These are phyloP conservation scores for Camelina hispida DNA, from an alignment of 345 rosid genomes.

Conservation along the genomic window DNA sequence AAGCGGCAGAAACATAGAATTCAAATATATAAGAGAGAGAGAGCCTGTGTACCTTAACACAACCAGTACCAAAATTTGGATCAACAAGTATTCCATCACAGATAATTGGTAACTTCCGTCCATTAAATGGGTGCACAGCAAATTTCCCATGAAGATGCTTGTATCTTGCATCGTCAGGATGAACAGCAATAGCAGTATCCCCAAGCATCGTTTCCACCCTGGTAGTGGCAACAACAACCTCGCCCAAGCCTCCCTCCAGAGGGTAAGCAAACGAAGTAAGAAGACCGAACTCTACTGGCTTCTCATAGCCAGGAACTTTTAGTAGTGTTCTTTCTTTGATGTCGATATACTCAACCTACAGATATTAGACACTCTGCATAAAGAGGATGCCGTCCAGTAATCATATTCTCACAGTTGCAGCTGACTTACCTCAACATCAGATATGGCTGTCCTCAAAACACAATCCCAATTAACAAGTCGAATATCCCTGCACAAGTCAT, in stretches of 20 bases:
- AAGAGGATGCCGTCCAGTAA: conserved; percentile 31
- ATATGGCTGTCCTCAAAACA: conserved; percentile 79
- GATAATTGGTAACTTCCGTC: conserved; percentile 79
- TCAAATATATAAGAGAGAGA: conserved; percentile 14
- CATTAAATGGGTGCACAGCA: conserved; percentile 90
- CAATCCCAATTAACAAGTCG: conserved; percentile 96
- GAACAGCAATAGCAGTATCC: conserved; percentile 93
- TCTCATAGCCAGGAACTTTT: conserved; percentile 80
- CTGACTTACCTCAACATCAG: conserved; percentile 79
- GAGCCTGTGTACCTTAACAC: conserved; percentile 73
- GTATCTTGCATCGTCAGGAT: conserved; percentile 86
- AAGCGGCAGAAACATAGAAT: conserved; percentile 25
- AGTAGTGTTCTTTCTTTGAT: conserved; percentile 69
- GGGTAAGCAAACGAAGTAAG: conserved; percentile 91
- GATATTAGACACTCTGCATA: conserved; percentile 36
- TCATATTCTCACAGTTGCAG: conserved; percentile 23
- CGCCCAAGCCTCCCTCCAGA: conserved; percentile 75
- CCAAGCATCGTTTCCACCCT: conserved; percentile 99
- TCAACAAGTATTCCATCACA: conserved; percentile 86
- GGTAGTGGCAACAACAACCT: conserved; percentile 96
- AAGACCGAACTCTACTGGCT: conserved; percentile 92
- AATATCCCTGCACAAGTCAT: conserved; percentile 61
- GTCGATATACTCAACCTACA: conserved; percentile 83
- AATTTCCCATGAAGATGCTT: conserved; percentile 84
- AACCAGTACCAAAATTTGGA: conserved; percentile 94